These are phyloP conservation scores for Sporobolomyces roseus DNA, from an alignment of 768 basidiomycete species.

Conservation along the genomic window DNA sequence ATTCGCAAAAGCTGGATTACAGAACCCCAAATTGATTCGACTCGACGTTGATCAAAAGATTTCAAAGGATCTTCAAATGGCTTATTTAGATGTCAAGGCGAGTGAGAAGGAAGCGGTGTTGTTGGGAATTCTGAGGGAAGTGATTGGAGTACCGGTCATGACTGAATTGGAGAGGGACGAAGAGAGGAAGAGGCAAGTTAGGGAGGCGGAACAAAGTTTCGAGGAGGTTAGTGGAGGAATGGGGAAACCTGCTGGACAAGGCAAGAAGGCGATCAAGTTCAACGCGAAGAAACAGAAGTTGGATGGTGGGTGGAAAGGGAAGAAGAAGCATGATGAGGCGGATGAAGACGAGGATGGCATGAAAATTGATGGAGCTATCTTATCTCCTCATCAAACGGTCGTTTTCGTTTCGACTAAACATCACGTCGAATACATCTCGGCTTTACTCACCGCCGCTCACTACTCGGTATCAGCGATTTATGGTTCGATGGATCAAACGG, in stretches of 20 bases:
- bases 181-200: constrained; percentile 22
- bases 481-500: constrained; percentile 86
- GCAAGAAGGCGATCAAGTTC: constrained; percentile 37
- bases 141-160: constrained; percentile 71
- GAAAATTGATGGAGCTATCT: constrained; percentile 47
- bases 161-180: constrained; percentile 33
- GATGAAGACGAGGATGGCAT: constrained; percentile 11
- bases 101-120: constrained; percentile 91
- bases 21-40: constrained; percentile 90
- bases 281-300: constrained; percentile 44
- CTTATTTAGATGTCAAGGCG: constrained; percentile 87
- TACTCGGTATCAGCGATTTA: constrained; percentile 93
- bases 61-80: constrained; percentile 85
- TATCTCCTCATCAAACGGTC: constrained; percentile 81
- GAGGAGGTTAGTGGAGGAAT: constrained; percentile 38
- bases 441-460: constrained; percentile 70
- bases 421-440: constrained; percentile 89
- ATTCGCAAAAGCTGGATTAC: constrained; percentile 94
- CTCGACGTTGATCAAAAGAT: constrained; percentile 95
- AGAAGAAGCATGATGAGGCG: constrained; percentile 50
- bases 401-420: constrained; percentile 96
- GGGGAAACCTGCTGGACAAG: constrained; percentile 43
- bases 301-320: constrained; percentile 49
- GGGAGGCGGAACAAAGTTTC: constrained; percentile 31
- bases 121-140: constrained; percentile 74